Evolutionary conservation across 169 alveolate species (phyloP).

Genomic region (Perkinsus olseni): DNA sequence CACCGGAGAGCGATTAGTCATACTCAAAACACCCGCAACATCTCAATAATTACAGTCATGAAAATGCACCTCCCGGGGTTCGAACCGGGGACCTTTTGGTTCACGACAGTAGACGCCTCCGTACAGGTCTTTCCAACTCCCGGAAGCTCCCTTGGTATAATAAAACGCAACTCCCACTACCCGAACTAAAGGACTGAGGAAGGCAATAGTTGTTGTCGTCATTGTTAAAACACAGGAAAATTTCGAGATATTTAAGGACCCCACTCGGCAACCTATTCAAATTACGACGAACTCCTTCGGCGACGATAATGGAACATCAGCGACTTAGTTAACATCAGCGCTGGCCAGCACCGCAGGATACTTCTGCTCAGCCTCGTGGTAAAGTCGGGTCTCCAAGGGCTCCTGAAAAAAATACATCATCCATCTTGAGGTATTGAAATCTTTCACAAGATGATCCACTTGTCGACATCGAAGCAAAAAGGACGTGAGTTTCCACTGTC

Average conservation of each 20-base stretch:
- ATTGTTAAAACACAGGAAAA: neutral
- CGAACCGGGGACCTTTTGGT: neutral
- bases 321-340: neutral
- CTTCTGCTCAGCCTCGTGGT: neutral
- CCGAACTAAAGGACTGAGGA: neutral
- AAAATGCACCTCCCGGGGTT: neutral
- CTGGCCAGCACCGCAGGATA: neutral
- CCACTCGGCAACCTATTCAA: neutral
- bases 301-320: too few species aligned
- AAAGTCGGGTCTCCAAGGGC: neutral
- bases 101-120: too few species aligned
- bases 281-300: neutral
- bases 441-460: neutral
- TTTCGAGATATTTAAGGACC: neutral
- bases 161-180: too few species aligned
- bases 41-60: too few species aligned
- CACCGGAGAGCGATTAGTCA: neutral
- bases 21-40: neutral
- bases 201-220: neutral
- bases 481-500: too few species aligned
- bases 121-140: too few species aligned
- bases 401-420: neutral
- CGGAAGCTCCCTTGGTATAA: too few species aligned
- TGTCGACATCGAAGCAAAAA: neutral
- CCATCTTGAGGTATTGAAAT: neutral